Conservation (phyloP, 1,284 basidiomycete genomes). For the Heterobasidion parviporum region DNA sequence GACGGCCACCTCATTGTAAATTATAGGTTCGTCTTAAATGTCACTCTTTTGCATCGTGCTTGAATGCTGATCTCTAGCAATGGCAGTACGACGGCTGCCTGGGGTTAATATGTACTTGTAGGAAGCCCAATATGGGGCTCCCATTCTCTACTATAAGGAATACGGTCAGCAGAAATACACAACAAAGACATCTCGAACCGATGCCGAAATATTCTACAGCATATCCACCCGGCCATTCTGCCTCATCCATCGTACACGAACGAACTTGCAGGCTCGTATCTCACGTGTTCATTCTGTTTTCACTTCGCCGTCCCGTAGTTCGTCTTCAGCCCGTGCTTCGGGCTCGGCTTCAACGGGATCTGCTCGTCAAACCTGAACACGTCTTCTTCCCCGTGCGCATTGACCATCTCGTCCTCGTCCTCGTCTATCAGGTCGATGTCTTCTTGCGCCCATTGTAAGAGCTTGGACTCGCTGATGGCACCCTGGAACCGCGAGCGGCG, state of each 20-base stretch:
- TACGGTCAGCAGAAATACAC: no score
- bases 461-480: slow-evolving; percentile 21
- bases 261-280: not conserved
- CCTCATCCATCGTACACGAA: not conserved
- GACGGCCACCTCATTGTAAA: slow-evolving; percentile 94
- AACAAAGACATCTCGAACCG: no score
- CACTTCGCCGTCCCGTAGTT: slow-evolving; percentile 17
- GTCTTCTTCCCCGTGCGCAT: slow-evolving; percentile 14
- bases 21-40: slow-evolving; percentile 61
- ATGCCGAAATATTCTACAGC: no score
- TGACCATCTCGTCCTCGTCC: slow-evolving; percentile 24
- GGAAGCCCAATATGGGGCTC: not conserved
- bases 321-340: slow-evolving; percentile 9
- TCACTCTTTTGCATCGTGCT: not conserved
- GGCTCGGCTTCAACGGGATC: slow-evolving; percentile 27
- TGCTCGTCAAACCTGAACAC: slow-evolving; percentile 15
- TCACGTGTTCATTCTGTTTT: not conserved
- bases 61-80: slow-evolving; percentile 1
- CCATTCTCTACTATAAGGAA: not conserved
- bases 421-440: slow-evolving; percentile 21
- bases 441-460: slow-evolving; percentile 28
- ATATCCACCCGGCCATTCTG: not conserved
- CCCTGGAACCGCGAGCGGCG: slow-evolving; percentile 20
- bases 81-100: slow-evolving; percentile 59
- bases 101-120: slow-evolving; percentile 39